These are phyloP conservation scores for Colletotrichum theobromicola DNA, from an alignment of 2,329 filamentous ascomycete species.

Conservation along the genomic window DNA sequence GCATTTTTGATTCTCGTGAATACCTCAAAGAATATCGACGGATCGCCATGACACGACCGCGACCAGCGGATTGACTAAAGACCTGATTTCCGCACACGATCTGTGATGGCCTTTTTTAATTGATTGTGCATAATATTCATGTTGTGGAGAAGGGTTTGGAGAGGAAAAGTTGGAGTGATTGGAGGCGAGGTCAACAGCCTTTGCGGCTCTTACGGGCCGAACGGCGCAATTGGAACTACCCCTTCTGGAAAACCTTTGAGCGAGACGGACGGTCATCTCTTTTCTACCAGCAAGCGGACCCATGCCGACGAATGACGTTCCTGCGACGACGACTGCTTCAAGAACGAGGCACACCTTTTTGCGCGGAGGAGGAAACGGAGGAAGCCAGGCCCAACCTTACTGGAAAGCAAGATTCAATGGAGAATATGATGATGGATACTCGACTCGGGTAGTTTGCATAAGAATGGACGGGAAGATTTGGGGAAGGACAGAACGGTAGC, in stretches of 20 bases:
- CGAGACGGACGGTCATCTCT: constrained; percentile 10
- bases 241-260: not conserved
- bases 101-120: constrained; percentile 19
- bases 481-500: constrained; percentile 12
- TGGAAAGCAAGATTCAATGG: not conserved
- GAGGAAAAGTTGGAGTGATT: constrained; percentile 19
- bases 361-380: not conserved
- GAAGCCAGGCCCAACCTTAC: not conserved
- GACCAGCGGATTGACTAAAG: not conserved
- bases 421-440: constrained; percentile 16
- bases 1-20: constrained; percentile 25
- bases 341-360: constrained; percentile 9
- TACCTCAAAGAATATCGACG: constrained; percentile 19
- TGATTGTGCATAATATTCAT: constrained; percentile 20
- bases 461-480: constrained; percentile 19
- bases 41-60: constrained; percentile 15
- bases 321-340: constrained; percentile 17
- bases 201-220: not conserved
- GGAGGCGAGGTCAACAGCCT: not conserved
- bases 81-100: constrained; percentile 20
- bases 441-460: constrained; percentile 21
- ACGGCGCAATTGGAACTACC: constrained; percentile 12
- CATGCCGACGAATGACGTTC: not conserved
- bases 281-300: not conserved
- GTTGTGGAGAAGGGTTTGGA: constrained; percentile 12